Evolutionary conservation across 2,329 filamentous ascomycete genomes (phyloP), one percentile per base, ranked within the genome.

Genomic region (Colletotrichum tropicale): DNA sequence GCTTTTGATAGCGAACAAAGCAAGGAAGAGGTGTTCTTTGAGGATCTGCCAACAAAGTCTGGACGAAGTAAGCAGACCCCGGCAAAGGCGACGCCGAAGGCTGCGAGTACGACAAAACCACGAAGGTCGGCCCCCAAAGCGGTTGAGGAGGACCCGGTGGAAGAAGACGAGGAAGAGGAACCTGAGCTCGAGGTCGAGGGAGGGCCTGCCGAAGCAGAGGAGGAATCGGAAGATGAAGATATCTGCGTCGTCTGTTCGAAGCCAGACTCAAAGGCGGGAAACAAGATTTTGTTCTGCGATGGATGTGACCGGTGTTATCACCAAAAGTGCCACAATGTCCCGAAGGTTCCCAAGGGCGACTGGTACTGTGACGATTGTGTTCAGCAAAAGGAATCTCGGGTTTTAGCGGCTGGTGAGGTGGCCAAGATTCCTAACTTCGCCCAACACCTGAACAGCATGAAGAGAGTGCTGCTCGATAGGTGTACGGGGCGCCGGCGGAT

Each of bases 261-360:
- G 71, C 88, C 90, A 0, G 88, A 93, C 75, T 93, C 91, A 0
- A 85, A 88, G 43, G 83, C 87, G 3, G 89, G 89, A 2, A 93
- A 93, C 80, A 87, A 92, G 79, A 93, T 93, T 38, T 85, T 93
- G 10, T 88, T 93, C 43, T 93, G 92, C 82, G 92, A 93, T 78
- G 89, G 88, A 69, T 93, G 92, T 84, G 90, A 93, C 80, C 87
- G 88, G 82, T 89, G 90, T 1, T 90, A 91, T 56, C 92, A 93
- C 78, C 91, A 93, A 79, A 86, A 89, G 78, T 93, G 92, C 81
- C 92, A 92, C 78, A 84, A 88, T 30, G 84, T 93, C 43, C 83
- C 86, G 1, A 86, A 88, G 56, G 89, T 93, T 43, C 92, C 92
- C 2, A 86, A 90, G 65, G 91, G 90, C 8, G 91, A 93, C 75